These are phyloP conservation scores for Acorus calamus DNA, from an alignment of 106 monocot species.

Conservation along the genomic window DNA sequence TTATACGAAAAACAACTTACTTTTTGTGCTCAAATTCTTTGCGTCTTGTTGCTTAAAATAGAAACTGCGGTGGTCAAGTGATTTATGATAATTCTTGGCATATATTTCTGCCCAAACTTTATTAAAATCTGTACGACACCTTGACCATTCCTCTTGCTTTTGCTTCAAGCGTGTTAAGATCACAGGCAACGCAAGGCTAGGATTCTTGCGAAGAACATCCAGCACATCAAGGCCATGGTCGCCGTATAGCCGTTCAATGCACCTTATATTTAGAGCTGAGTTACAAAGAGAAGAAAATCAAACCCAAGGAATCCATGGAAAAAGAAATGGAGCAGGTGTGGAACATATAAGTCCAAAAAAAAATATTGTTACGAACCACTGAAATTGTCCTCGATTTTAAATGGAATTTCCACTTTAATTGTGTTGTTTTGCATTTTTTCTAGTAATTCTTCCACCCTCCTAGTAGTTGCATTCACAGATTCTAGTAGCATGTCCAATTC, in stretches of 20 bases:
- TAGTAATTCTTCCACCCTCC: slow-evolving; percentile 69
- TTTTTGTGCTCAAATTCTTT: slow-evolving; percentile 89
- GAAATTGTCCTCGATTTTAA: slow-evolving; percentile 71
- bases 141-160: slow-evolving; percentile 98
- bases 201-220: slow-evolving; percentile 89
- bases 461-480: slow-evolving; percentile 70
- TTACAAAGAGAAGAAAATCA: slow-evolving; percentile 1
- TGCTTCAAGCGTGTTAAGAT: slow-evolving; percentile 93
- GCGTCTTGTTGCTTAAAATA: slow-evolving; percentile 97
- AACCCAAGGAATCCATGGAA: neutral
- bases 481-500: slow-evolving; percentile 93
- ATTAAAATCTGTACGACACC: slow-evolving; percentile 89
- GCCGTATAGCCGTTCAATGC: slow-evolving; percentile 92
- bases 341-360: neutral
- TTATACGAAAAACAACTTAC: slow-evolving; percentile 16
- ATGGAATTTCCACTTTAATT: slow-evolving; percentile 53
- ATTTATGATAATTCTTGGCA: slow-evolving; percentile 95
- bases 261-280: slow-evolving; percentile 79
- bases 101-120: slow-evolving; percentile 99
- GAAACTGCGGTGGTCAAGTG: slow-evolving; percentile 95
- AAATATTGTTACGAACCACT: slow-evolving; percentile 39
- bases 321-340: neutral
- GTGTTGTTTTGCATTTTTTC: slow-evolving; percentile 83
- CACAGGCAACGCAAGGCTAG: slow-evolving; percentile 72
- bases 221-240: slow-evolving; percentile 95